These are phyloP conservation scores for Sphagnum magellanicum DNA, from an alignment of 228 moss, liverwort and hornwort genomes.

Conservation along the genomic window DNA sequence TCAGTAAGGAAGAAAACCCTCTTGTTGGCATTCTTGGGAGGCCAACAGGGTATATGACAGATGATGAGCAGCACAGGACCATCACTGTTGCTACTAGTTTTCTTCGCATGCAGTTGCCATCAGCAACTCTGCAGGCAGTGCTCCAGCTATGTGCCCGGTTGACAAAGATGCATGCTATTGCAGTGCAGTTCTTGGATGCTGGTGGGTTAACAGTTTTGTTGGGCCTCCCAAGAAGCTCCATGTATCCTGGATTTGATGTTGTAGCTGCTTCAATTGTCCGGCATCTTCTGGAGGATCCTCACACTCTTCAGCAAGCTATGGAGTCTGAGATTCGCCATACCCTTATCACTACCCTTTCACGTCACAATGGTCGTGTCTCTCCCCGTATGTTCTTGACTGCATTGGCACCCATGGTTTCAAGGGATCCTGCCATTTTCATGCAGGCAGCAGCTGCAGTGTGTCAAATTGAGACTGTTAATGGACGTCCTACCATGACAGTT, in stretches of 20 bases:
- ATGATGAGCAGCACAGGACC: conserved; percentile 69
- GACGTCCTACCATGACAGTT: conserved; percentile 69
- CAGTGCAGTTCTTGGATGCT: conserved; percentile 77
- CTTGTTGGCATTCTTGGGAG: conserved; percentile 72
- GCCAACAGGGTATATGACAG: conserved; percentile 74
- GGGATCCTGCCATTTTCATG: conserved; percentile 89
- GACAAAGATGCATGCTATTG: conserved; percentile 78
- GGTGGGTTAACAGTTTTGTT: conserved; percentile 69
- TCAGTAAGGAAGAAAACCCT: conserved; percentile 40
- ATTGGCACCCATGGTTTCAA: conserved; percentile 90
- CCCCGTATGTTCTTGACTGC: conserved; percentile 93
- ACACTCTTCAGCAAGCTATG: conserved; percentile 90
- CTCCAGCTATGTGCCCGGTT: conserved; percentile 88
- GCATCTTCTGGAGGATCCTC: conserved; percentile 93
- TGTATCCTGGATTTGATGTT: conserved; percentile 85
- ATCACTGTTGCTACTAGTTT: conserved; percentile 66
- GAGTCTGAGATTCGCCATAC: conserved; percentile 91
- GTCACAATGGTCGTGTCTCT: conserved; percentile 90
- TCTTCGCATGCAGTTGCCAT: conserved; percentile 66
- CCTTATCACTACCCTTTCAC: conserved; percentile 65
- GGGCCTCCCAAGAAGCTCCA: conserved; percentile 51
- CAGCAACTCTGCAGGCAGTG: conserved; percentile 74
- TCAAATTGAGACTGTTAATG: conserved; percentile 75
- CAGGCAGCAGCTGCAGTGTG: conserved; percentile 79
- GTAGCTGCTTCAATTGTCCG: conserved; percentile 83